A percentile compares a stretch with the other conserved stretches of the same genome.
Evolutionary conservation across 2,329 filamentous ascomycete species (phyloP).

Genomic region (Monilinia fructicola): DNA sequence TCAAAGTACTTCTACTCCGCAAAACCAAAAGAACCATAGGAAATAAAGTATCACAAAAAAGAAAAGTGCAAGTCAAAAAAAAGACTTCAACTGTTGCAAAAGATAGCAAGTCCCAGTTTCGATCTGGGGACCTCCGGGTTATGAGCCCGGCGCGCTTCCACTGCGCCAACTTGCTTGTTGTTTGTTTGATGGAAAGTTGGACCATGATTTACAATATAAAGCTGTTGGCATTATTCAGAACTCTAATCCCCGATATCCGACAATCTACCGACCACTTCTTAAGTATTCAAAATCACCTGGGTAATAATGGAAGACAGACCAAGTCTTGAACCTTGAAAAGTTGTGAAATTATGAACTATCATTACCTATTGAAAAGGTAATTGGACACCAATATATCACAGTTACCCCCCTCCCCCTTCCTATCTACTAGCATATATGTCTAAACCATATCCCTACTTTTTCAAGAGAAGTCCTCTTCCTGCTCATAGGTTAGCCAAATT

Average conservation of each 20-base stretch:
- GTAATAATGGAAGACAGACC: background rate
- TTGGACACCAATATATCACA: background rate
- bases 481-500: background rate
- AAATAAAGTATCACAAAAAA: background rate
- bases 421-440: background rate
- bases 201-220: accelerated
- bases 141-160: constrained; percentile 44
- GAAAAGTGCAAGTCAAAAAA: background rate
- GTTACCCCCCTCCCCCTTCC: background rate
- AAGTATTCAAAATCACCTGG: background rate
- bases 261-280: background rate
- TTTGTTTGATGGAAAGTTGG: accelerated
- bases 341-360: background rate
- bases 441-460: background rate
- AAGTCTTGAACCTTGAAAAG: background rate
- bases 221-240: accelerated
- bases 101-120: constrained; percentile 35
- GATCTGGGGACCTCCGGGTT: constrained; percentile 44
- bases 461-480: background rate
- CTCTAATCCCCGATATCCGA: background rate
- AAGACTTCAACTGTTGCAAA: no score
- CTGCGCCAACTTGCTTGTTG: constrained; percentile 42
- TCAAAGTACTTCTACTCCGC: accelerated
- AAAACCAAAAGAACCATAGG: background rate
- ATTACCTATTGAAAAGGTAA: background rate